Percentiles rank a stretch among this genome's conserved stretches.
These are phyloP conservation scores for Verticillium dahliae DNA, from an alignment of 2,329 filamentous ascomycete genomes.

Conservation along the genomic window DNA sequence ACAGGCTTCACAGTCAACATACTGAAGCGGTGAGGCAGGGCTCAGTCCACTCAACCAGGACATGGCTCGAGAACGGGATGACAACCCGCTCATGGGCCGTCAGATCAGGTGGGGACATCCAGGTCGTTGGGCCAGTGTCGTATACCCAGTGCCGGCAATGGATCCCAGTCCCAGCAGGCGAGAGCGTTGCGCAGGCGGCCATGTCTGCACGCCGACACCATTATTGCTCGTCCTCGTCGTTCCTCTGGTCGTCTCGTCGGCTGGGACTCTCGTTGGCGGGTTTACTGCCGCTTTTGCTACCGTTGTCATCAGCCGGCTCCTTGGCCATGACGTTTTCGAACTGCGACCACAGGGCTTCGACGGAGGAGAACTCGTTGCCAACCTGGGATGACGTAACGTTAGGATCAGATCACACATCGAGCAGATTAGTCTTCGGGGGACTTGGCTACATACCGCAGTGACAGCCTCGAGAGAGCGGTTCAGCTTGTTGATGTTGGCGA, in stretches of 20 bases:
- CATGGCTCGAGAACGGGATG: no score
- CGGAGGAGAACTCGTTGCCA: slow-evolving; percentile 94
- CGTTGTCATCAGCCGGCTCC: slow-evolving; percentile 32
- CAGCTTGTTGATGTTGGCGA: slow-evolving; percentile 92
- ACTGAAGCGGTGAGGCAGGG: no score
- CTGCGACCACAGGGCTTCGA: slow-evolving; percentile 93
- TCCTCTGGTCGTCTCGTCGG: slow-evolving; percentile 19
- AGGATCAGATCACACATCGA: no score
- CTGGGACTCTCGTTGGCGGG: slow-evolving; percentile 13
- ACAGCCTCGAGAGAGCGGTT: slow-evolving; percentile 90
- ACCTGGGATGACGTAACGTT: slow-evolving; percentile 46
- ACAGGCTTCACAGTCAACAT: no score
- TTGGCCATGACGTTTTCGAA: slow-evolving; percentile 95
- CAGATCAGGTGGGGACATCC: no score
- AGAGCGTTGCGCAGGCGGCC: slow-evolving; percentile 8
- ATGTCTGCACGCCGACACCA: no score
- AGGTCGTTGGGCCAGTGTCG: background rate
- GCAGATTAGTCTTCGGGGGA: no score
- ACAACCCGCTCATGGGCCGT: no score
- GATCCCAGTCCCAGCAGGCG: no score
- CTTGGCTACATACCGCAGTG: slow-evolving; percentile 58
- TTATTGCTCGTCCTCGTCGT: slow-evolving; percentile 17
- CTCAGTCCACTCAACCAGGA: no score
- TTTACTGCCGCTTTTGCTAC: slow-evolving; percentile 6
- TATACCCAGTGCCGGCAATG: no score